These are phyloP conservation scores for Pestalotiopsis sp. DNA, from an alignment of 2,329 filamentous ascomycete species.

Conservation along the genomic window DNA sequence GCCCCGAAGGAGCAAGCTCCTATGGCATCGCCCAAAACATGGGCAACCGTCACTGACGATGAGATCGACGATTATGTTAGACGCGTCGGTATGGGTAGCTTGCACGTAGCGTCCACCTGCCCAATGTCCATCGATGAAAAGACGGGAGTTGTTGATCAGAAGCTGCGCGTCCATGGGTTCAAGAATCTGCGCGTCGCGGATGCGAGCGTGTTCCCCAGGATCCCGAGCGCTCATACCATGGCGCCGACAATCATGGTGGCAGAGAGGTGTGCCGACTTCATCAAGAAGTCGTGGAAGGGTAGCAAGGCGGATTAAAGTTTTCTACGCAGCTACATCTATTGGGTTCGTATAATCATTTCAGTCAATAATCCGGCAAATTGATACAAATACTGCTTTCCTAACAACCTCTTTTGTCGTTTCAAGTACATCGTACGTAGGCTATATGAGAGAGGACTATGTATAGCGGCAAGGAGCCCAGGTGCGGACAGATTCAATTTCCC, in stretches of 20 bases:
- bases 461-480: no score
- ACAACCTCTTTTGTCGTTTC: no score
- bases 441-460: no score
- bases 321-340: neutral
- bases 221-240: slow-evolving; percentile 32
- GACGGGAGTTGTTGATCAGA: slow-evolving; percentile 16
- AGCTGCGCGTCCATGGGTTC: slow-evolving; percentile 17
- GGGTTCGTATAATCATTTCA: neutral
- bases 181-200: slow-evolving; percentile 16
- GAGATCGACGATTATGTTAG: slow-evolving; percentile 16
- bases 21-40: neutral
- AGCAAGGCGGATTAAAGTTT: neutral
- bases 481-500: no score
- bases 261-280: slow-evolving; percentile 32
- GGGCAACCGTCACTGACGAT: slow-evolving; percentile 6
- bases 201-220: slow-evolving; percentile 31
- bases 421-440: no score
- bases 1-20: neutral
- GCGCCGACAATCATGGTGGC: slow-evolving; percentile 32
- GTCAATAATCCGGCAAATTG: neutral
- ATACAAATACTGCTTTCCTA: no score
- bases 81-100: slow-evolving; percentile 9
- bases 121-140: neutral
- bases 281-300: slow-evolving; percentile 24
- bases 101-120: slow-evolving; percentile 14